phyloP scores from a whole-genome alignment of 75 land plant genomes.

The Chamaecyparis obtusa region DNA sequence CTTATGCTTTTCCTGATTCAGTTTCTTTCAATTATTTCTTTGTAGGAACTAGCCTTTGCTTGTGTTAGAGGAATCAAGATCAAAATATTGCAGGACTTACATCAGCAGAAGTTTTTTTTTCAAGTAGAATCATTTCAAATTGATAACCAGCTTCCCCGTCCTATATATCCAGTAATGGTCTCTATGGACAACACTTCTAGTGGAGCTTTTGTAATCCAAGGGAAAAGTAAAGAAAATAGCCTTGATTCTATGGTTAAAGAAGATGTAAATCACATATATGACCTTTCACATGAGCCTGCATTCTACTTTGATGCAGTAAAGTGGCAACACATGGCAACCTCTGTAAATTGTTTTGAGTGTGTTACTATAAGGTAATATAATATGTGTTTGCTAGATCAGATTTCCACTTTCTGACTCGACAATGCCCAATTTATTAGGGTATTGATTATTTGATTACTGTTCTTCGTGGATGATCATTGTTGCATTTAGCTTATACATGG shows the following conservation, averaged over 20 bases:
- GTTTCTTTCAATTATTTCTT: slow-evolving; percentile 5
- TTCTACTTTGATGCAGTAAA: slow-evolving; percentile 51
- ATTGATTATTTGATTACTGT: background rate
- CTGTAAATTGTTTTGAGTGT: slow-evolving; percentile 74
- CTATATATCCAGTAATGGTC: slow-evolving; percentile 78
- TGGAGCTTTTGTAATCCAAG: slow-evolving; percentile 11
- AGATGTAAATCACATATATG: slow-evolving; percentile 14
- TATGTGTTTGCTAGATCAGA: background rate
- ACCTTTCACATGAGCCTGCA: slow-evolving; percentile 40
- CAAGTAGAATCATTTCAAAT: slow-evolving; percentile 69
- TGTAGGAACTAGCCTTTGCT: slow-evolving; percentile 81
- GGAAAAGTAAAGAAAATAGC: slow-evolving; percentile 2
- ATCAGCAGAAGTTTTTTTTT: slow-evolving; percentile 64
- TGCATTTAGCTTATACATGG: background rate
- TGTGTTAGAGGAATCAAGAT: slow-evolving; percentile 60
- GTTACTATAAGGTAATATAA: slow-evolving; percentile 53
- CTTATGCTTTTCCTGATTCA: background rate
- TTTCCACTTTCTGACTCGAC: background rate
- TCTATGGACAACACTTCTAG: slow-evolving; percentile 47
- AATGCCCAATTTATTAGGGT: background rate
- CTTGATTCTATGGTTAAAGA: slow-evolving; percentile 1
- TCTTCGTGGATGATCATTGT: background rate
- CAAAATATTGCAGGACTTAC: slow-evolving; percentile 55
- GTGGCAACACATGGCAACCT: slow-evolving; percentile 63
- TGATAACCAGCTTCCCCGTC: slow-evolving; percentile 77